Percentiles rank a stretch among this genome's conserved stretches.
Conservation (phyloP, 2,329 filamentous ascomycete species). For the Sodiomyces alkalinus region DNA sequence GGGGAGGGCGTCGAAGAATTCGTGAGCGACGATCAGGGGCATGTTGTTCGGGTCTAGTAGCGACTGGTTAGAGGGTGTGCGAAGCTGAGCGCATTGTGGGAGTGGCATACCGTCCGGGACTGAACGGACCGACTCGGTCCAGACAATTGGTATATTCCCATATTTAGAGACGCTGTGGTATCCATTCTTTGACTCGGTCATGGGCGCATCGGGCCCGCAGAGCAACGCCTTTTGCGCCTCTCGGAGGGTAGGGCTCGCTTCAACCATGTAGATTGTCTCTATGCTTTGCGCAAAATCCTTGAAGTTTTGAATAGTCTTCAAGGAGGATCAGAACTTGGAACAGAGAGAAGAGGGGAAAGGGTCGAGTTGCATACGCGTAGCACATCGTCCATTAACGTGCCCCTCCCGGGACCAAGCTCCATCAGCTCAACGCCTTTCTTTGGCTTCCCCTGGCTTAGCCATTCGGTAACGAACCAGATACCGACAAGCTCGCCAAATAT, state of each 20-base stretch:
- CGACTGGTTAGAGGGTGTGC: neutral
- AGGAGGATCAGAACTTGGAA: slow-evolving; percentile 1
- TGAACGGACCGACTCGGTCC: slow-evolving; percentile 81
- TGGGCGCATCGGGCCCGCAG: slow-evolving; percentile 52
- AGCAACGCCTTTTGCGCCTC: slow-evolving; percentile 67
- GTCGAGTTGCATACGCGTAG: slow-evolving; percentile 70
- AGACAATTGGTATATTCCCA: slow-evolving; percentile 58
- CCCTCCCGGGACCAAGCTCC: slow-evolving; percentile 85
- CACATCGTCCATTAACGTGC: slow-evolving; percentile 95
- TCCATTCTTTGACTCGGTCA: slow-evolving; percentile 59
- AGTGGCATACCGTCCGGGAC: slow-evolving; percentile 52
- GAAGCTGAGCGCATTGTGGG: slow-evolving; percentile 4
- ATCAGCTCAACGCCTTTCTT: slow-evolving; percentile 70
- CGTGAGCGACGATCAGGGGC: slow-evolving; percentile 90
- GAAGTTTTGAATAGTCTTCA: slow-evolving; percentile 73
- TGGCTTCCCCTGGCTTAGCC: slow-evolving; percentile 76
- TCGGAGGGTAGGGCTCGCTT: slow-evolving; percentile 72
- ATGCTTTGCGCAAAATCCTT: slow-evolving; percentile 61
- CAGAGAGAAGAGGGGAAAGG: too few species aligned
- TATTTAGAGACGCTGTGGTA: slow-evolving; percentile 65
- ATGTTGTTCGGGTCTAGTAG: slow-evolving; percentile 47
- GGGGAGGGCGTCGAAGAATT: slow-evolving; percentile 95
- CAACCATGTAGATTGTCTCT: slow-evolving; percentile 83
- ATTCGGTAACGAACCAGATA: slow-evolving; percentile 91
- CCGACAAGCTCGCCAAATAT: slow-evolving; percentile 90